These are phyloP conservation scores for Lophiotrema nucula DNA, from an alignment of 495 filamentous ascomycete genomes.

Conservation along the genomic window DNA sequence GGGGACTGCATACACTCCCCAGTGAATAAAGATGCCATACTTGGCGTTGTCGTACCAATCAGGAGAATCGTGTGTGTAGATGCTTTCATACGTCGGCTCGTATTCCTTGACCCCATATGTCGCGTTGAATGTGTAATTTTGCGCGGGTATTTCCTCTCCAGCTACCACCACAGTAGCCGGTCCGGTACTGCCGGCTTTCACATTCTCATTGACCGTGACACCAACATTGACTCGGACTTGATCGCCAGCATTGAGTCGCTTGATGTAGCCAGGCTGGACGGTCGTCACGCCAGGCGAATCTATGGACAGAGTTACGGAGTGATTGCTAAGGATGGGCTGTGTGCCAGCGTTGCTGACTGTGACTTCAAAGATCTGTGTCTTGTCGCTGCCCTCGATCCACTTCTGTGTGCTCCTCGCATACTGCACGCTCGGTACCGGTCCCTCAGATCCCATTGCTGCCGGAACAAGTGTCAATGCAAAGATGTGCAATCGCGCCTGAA, in stretches of 20 bases:
- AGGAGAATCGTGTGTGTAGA: slow-evolving; percentile 51
- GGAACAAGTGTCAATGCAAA: slow-evolving; percentile 46
- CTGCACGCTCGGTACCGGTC: slow-evolving; percentile 42
- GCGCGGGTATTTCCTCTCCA: slow-evolving; percentile 25
- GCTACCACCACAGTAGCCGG: slow-evolving; percentile 38
- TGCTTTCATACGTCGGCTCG: slow-evolving; percentile 40
- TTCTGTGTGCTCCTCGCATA: slow-evolving; percentile 55
- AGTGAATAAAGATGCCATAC: slow-evolving; percentile 59
- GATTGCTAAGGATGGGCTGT: slow-evolving; percentile 43
- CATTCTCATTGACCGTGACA: slow-evolving; percentile 31
- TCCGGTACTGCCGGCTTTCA: slow-evolving; percentile 23
- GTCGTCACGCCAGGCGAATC: slow-evolving; percentile 44
- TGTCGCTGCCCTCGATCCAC: slow-evolving; percentile 45
- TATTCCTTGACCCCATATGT: slow-evolving; percentile 41
- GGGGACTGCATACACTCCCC: slow-evolving; percentile 55
- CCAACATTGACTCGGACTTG: slow-evolving; percentile 51
- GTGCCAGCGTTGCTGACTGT: slow-evolving; percentile 52
- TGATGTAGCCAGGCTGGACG: slow-evolving; percentile 43
- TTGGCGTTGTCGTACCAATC: slow-evolving; percentile 56
- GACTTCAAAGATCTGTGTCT: slow-evolving; percentile 53
- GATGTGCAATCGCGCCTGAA: slow-evolving; percentile 44
- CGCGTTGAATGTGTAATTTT: slow-evolving; percentile 39
- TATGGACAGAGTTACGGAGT: slow-evolving; percentile 43
- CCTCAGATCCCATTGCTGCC: slow-evolving; percentile 11
- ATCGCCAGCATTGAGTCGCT: slow-evolving; percentile 53